Evolutionary conservation across 2,329 filamentous ascomycete genomes (phyloP).

Genomic region (Diplodia seriata): DNA sequence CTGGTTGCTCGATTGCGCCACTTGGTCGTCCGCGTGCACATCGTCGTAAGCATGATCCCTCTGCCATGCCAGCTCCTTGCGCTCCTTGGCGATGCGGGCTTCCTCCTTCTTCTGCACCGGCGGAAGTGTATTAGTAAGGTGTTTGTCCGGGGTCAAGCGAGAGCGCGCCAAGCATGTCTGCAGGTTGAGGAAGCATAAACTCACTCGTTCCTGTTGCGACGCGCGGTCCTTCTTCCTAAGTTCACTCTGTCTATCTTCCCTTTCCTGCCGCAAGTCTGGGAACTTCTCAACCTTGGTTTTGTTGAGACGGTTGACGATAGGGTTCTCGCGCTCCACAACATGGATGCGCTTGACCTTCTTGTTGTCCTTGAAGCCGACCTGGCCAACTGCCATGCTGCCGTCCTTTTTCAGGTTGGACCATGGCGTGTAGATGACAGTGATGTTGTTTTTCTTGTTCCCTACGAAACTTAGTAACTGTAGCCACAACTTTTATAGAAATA

Average conservation of each 20-base stretch:
- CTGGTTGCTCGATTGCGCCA: constrained; percentile 82
- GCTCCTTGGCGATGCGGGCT: constrained; percentile 73
- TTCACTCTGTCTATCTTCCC: constrained; percentile 75
- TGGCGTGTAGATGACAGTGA: constrained; percentile 95
- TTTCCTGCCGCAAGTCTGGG: constrained; percentile 82
- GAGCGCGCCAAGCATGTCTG: background rate
- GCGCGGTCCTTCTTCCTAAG: constrained; percentile 75
- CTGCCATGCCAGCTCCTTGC: constrained; percentile 88
- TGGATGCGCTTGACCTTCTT: constrained; percentile 85
- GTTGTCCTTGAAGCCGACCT: constrained; percentile 91
- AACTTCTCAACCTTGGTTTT: constrained; percentile 92
- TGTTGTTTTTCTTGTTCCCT: constrained; percentile 99
- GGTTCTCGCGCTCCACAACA: constrained; percentile 81
- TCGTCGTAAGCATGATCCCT: constrained; percentile 99
- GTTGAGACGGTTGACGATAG: constrained; percentile 95
- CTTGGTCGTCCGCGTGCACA: constrained; percentile 81
- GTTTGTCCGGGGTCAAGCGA: no score
- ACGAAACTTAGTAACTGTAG: constrained; percentile 22
- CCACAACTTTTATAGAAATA: constrained; percentile 2
- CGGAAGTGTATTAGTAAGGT: background rate
- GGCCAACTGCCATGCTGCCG: constrained; percentile 92
- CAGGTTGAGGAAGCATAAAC: constrained; percentile 33
- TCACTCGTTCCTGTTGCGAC: constrained; percentile 66
- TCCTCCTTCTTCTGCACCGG: constrained; percentile 74
- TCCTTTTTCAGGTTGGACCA: constrained; percentile 97